Evolutionary conservation across 2,329 filamentous ascomycete species (phyloP).

Genomic region (Aureobasidium sp.): DNA sequence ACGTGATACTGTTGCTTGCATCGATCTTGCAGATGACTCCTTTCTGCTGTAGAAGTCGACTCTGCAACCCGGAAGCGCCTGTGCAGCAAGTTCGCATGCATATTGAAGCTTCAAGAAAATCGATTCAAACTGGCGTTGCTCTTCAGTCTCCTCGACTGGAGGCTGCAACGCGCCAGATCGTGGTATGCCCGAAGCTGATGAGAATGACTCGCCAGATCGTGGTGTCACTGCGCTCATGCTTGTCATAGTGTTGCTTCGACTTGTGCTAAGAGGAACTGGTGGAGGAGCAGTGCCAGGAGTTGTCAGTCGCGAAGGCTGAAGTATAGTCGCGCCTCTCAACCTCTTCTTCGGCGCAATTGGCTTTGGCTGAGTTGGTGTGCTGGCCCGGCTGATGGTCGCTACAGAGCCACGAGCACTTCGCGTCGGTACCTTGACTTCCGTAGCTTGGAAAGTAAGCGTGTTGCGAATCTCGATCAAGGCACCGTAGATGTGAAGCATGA

Average conservation of each 20-base stretch:
- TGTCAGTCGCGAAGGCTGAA: conserved; percentile 33
- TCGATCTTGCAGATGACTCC: conserved; percentile 43
- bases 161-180: conserved; percentile 38
- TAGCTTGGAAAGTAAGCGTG: conserved; percentile 44
- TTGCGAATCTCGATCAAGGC: conserved; percentile 52
- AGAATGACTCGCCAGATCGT: conserved; percentile 74
- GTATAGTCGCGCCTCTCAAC: conserved; percentile 42
- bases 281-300: conserved; percentile 25
- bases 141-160: conserved; percentile 50
- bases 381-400: conserved; percentile 25
- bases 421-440: conserved; percentile 24
- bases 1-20: conserved; percentile 37
- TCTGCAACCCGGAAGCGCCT: conserved; percentile 61
- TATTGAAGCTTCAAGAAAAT: conserved; percentile 70
- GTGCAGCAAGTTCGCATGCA: conserved; percentile 64
- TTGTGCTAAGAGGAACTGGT: conserved; percentile 38
- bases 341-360: conserved; percentile 33
- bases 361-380: conserved; percentile 40
- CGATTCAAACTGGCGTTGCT: conserved; percentile 72
- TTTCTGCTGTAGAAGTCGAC: conserved; percentile 57
- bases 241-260: conserved; percentile 44
- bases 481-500: conserved; percentile 51
- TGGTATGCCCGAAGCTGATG: conserved; percentile 30
- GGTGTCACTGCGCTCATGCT: conserved; percentile 52
- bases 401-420: conserved; percentile 22